Base-by-base conservation (phyloP, 2,329 filamentous ascomycete species). In the Alternaria tenuissima region DNA sequence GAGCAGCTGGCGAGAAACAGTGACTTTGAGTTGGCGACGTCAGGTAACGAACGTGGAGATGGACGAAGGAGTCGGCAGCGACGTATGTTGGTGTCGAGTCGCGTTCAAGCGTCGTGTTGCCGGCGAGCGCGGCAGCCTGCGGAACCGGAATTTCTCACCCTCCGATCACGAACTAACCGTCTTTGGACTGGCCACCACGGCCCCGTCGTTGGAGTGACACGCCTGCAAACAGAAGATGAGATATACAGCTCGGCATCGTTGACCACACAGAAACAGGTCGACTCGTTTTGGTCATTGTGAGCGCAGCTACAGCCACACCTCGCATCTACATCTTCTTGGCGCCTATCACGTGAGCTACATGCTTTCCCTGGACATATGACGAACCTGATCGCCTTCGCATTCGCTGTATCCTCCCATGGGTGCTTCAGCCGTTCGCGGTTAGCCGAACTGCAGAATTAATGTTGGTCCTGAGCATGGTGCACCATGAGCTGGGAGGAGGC, bases 1-100 rank as follows among this genome's bases (percentile, higher is more conserved):
- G n/a, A 43, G 52, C 30, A 52, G 38, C 52, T 59, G 52, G 41
- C 52, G 24, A 46, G 30, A 24, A 14, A 34, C 11, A 7, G 24
- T n/a, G 14, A 8, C 8, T 26, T 26, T 22, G 5, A 5, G 8
- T 36, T 14, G 7, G 26, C 2, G 42, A 1, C 7, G 38, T 34
- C 4, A 12, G 16, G 7, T 6, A 24, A 1, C 7, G 6, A n/a
- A 36, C 5, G 20, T 26, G 1, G 20, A 36, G 30, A 49, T 49
- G 32, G 8, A n/a, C 7, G 4, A 14, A 8, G 20, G 12, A 1
- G 32, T 16, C 7, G 20, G 14, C 8, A 14, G n/a, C 24, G 20
- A 24, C 24, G 32, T 20, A 5, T 1, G 20, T 36, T 14, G 14
- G 0, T 11, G 32, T 53, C 3, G 20, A 32, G 28, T 49, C 20